phyloP scores from a whole-genome alignment of 2,329 filamentous ascomycete species.

The Aspergillus pseudoglaucus region DNA sequence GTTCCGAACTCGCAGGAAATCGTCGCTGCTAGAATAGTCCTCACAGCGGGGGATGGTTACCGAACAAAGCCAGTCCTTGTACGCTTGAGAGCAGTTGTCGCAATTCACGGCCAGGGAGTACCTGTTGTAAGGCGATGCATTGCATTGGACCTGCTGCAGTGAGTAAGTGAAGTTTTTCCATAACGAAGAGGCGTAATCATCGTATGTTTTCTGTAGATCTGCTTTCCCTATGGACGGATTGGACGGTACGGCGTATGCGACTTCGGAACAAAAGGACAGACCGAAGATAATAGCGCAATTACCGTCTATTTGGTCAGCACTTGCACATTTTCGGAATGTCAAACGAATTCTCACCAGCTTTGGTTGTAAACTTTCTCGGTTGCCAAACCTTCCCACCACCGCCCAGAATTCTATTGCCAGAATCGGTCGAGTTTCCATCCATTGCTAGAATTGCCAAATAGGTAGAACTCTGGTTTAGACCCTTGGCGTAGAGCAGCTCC shows the following conservation, averaged over 20 bases:
- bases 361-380: conserved; percentile 68
- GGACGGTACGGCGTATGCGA: conserved; percentile 84
- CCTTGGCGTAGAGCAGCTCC: conserved; percentile 79
- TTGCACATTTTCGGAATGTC: neutral
- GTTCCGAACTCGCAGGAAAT: conserved; percentile 63
- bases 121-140: conserved; percentile 62
- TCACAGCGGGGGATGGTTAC: conserved; percentile 89
- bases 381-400: conserved; percentile 73
- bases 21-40: conserved; percentile 59
- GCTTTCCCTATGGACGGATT: conserved; percentile 61
- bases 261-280: conserved; percentile 37
- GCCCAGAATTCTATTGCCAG: conserved; percentile 51
- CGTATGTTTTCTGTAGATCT: conserved; percentile 66
- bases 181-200: conserved; percentile 61
- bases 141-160: conserved; percentile 77
- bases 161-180: conserved; percentile 76
- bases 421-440: conserved; percentile 49
- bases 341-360: conserved; percentile 54
- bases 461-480: conserved; percentile 62
- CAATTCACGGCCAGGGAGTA: conserved; percentile 80
- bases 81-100: conserved; percentile 67
- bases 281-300: neutral
- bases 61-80: conserved; percentile 92
- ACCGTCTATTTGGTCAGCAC: neutral
- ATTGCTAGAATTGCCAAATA: conserved; percentile 70